Percentiles rank a stretch among this genome's conserved stretches.
phyloP scores from a whole-genome alignment of 164 flowering plant genomes.

The Stephania cephalantha region DNA sequence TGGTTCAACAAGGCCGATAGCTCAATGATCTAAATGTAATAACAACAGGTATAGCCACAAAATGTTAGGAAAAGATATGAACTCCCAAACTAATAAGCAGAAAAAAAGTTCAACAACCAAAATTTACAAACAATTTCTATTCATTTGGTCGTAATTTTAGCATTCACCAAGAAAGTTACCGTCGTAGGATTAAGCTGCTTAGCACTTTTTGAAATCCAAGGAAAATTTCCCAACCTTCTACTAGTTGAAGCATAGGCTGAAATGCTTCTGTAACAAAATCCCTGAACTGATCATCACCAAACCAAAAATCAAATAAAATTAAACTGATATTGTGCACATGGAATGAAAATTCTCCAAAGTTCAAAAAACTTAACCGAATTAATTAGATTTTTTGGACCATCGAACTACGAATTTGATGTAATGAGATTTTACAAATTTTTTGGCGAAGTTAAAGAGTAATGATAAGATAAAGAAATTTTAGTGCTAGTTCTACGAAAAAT shows the following conservation, averaged over 20 bases:
- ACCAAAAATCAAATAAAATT: too few relatives aligned
- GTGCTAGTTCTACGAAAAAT: too few relatives aligned
- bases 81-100: not conserved
- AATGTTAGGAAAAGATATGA: not conserved
- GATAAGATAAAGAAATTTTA: too few relatives aligned
- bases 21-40: constrained; percentile 30
- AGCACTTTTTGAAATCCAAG: constrained; percentile 26
- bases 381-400: too few relatives aligned
- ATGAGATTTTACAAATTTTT: too few relatives aligned
- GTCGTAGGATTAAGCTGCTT: constrained; percentile 25
- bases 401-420: too few relatives aligned
- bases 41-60: constrained; percentile 1
- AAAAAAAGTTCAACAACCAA: not conserved
- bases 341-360: too few relatives aligned
- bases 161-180: constrained; percentile 28
- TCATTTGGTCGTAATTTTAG: not conserved
- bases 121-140: not conserved
- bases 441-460: too few relatives aligned
- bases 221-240: constrained; percentile 19
- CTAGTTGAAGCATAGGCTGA: constrained; percentile 18
- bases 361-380: too few relatives aligned
- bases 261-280: constrained; percentile 15
- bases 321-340: too few relatives aligned
- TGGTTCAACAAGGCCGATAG: constrained; percentile 19
- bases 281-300: constrained; percentile 24